A percentile compares a stretch with the other conserved stretches of the same genome.
Evolutionary conservation across 176 grass and related monocot species (phyloP).

Genomic region (Triticum timopheevii): DNA sequence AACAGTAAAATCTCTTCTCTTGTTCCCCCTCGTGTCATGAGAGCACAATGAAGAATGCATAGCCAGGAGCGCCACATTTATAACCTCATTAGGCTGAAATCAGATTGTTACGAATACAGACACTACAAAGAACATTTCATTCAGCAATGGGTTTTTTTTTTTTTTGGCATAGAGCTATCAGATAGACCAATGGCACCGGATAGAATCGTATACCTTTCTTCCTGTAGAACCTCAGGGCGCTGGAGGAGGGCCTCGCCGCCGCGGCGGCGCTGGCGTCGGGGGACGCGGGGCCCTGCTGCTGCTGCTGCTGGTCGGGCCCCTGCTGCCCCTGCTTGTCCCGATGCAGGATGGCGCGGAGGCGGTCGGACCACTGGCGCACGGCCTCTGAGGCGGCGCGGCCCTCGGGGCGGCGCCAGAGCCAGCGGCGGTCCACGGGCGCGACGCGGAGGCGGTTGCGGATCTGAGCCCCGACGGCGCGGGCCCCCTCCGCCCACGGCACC

Average conservation of each 20-base stretch:
- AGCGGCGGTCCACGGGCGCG: constrained; percentile 51
- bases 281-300: constrained; percentile 1
- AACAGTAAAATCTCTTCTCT: too few species aligned
- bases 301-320: not conserved
- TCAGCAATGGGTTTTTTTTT: too few species aligned
- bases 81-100: not conserved
- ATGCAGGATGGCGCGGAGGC: constrained; percentile 42
- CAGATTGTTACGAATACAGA: too few species aligned
- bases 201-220: constrained; percentile 46
- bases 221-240: constrained; percentile 64
- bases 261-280: not conserved
- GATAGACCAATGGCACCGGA: too few species aligned
- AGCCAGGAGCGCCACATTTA: not conserved
- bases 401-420: constrained; percentile 44
- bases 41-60: not conserved
- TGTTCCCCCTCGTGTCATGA: not conserved
- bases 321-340: not conserved
- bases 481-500: constrained; percentile 65
- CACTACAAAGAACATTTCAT: too few species aligned
- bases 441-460: constrained; percentile 89
- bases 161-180: too few species aligned
- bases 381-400: constrained; percentile 40
- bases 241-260: constrained; percentile 33
- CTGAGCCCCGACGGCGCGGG: constrained; percentile 52
- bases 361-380: constrained; percentile 58